These are phyloP conservation scores for Balamuthia mandrillaris DNA, from an alignment of 208 protist species.

Conservation along the genomic window DNA sequence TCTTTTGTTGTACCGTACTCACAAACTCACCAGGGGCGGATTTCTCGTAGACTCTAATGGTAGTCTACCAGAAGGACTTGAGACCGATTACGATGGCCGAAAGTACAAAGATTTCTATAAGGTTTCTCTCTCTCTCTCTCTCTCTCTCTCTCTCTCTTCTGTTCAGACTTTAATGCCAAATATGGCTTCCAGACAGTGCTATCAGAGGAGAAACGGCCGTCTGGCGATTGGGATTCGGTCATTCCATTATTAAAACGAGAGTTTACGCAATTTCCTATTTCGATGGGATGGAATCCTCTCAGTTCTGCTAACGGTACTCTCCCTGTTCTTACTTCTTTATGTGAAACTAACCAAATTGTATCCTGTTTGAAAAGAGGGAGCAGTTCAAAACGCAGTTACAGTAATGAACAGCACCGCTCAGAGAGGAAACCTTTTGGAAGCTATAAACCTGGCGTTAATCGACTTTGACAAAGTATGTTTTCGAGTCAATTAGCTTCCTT, in stretches of 20 bases:
- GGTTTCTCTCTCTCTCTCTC: too few species aligned
- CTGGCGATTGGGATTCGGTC: constrained; percentile 39
- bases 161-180: background rate
- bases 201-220: too few species aligned
- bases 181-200: background rate
- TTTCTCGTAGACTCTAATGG: too few species aligned
- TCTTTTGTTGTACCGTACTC: too few species aligned
- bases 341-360: too few species aligned
- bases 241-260: constrained; percentile 2
- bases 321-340: too few species aligned
- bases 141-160: too few species aligned
- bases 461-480: constrained; percentile 60
- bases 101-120: constrained; percentile 33
- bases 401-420: constrained; percentile 57
- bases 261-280: constrained; percentile 6
- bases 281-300: background rate
- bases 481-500: background rate
- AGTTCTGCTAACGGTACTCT: too few species aligned
- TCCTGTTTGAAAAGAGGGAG: too few species aligned
- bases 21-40: too few species aligned
- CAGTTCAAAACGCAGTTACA: constrained; percentile 12
- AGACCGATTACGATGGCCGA: background rate
- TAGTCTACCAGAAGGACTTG: too few species aligned
- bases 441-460: constrained; percentile 69
- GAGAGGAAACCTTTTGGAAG: constrained; percentile 72